Conservation (phyloP, 139 green algal species). For the Chlorella sp. region DNA sequence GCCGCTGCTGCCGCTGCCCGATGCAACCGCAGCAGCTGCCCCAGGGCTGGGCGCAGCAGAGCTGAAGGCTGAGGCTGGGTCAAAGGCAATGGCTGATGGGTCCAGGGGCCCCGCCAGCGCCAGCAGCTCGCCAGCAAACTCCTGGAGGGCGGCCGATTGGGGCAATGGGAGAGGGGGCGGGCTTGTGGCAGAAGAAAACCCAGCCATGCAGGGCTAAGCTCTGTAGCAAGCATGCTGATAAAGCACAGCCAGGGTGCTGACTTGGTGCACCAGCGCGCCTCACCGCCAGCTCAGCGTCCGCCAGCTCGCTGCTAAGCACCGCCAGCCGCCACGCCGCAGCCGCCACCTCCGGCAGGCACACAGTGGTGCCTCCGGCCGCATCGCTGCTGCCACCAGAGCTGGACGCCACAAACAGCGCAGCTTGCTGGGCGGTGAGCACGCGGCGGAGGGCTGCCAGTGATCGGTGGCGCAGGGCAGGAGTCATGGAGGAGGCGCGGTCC, state of each 20-base stretch:
- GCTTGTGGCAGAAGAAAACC: too few species aligned
- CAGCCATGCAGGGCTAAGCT: too few species aligned
- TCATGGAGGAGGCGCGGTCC: slow-evolving; percentile 38
- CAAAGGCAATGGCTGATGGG: slow-evolving; percentile 56
- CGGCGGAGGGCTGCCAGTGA: slow-evolving; percentile 39
- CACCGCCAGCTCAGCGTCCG: slow-evolving; percentile 47
- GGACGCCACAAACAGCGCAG: slow-evolving; percentile 9
- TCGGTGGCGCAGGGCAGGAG: slow-evolving; percentile 28
- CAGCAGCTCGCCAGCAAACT: slow-evolving; percentile 61
- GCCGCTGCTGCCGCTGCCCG: neutral
- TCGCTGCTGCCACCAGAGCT: neutral
- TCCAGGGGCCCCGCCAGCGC: slow-evolving; percentile 59
- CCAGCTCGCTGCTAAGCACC: slow-evolving; percentile 43
- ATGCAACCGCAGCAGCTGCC: neutral
- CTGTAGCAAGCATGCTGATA: too few species aligned
- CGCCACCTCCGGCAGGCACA: slow-evolving; percentile 39
- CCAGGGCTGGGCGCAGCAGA: neutral
- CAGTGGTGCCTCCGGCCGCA: slow-evolving; percentile 23
- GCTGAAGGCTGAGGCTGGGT: slow-evolving; percentile 34
- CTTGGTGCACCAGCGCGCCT: too few species aligned
- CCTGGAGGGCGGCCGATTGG: neutral
- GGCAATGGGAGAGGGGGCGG: neutral
- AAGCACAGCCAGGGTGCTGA: too few species aligned
- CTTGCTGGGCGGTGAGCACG: slow-evolving; percentile 28
- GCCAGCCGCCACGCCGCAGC: slow-evolving; percentile 58